Percentiles rank a stretch among this genome's conserved stretches.
Evolutionary conservation across 2,329 filamentous ascomycete species (phyloP).

Genomic region (Verticillium longisporum): DNA sequence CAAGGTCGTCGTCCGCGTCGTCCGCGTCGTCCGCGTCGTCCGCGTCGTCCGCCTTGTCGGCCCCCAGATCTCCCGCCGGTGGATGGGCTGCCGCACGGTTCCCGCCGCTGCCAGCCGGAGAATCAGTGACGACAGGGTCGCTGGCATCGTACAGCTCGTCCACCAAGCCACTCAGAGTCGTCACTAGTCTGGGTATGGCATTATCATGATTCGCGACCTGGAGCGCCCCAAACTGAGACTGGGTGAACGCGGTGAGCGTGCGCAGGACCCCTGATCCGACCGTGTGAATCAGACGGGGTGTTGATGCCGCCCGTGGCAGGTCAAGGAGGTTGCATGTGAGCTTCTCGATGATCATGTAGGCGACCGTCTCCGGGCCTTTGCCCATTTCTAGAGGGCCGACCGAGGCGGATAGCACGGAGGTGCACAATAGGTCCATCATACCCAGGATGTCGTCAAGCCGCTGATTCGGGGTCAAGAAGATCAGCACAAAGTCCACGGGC

Average conservation of each 20-base stretch:
- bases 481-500: conserved; percentile 57
- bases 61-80: neutral
- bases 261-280: conserved; percentile 41
- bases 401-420: conserved; percentile 55
- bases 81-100: neutral
- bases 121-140: conserved; percentile 1
- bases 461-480: conserved; percentile 63
- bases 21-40: neutral
- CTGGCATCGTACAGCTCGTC: conserved; percentile 61
- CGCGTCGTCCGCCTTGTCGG: neutral
- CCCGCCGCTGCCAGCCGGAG: neutral
- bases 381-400: conserved; percentile 57
- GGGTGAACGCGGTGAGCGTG: conserved; percentile 53
- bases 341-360: conserved; percentile 48
- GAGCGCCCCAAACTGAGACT: conserved; percentile 53
- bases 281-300: conserved; percentile 30
- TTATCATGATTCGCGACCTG: conserved; percentile 63
- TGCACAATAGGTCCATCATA: conserved; percentile 60
- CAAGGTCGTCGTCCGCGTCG: conserved; percentile 5
- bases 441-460: conserved; percentile 54
- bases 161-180: conserved; percentile 56
- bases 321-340: conserved; percentile 58
- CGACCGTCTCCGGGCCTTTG: conserved; percentile 34
- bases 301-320: conserved; percentile 35
- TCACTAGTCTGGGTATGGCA: conserved; percentile 68